A percentile compares a stretch with the other conserved stretches of the same genome.
phyloP scores from a whole-genome alignment of 2,329 filamentous ascomycete species.

The Aspergillus floridensis region DNA sequence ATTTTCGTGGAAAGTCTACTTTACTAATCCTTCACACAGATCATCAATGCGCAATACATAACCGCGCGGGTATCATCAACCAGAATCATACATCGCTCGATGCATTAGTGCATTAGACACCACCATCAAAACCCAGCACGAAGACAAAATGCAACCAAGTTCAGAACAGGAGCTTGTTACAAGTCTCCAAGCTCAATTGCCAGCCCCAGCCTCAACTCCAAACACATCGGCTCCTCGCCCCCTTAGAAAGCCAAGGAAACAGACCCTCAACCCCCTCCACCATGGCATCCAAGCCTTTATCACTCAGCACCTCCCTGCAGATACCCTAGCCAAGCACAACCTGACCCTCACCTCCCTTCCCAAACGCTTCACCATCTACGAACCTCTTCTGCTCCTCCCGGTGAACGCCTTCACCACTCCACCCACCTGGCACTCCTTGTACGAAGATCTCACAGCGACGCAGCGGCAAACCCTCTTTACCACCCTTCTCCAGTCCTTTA shows the following conservation, averaged over 20 bases:
- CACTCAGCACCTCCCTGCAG: constrained; percentile 19
- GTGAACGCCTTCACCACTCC: constrained; percentile 43
- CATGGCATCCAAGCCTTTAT: constrained; percentile 33
- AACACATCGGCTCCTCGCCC: background rate
- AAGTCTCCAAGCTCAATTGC: background rate
- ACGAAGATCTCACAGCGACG: constrained; percentile 23
- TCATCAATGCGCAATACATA: background rate
- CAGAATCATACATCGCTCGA: background rate
- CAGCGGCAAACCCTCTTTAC: constrained; percentile 41
- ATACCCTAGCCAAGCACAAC: constrained; percentile 14
- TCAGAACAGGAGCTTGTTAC: background rate
- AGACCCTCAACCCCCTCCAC: constrained; percentile 30
- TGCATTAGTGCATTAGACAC: no score
- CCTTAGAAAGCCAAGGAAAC: background rate
- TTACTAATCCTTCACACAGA: background rate
- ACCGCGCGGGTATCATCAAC: background rate
- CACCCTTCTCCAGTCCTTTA: constrained; percentile 42
- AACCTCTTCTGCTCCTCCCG: constrained; percentile 57
- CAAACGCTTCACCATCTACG: constrained; percentile 56
- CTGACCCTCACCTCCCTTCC: constrained; percentile 26
- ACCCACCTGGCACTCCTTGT: constrained; percentile 29
- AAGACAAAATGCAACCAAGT: background rate
- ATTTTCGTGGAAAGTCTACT: background rate
- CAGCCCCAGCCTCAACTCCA: background rate
- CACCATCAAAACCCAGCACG: no score